phyloP scores from a whole-genome alignment of 768 basidiomycete genomes.

The Xerocomellus amylosporus region DNA sequence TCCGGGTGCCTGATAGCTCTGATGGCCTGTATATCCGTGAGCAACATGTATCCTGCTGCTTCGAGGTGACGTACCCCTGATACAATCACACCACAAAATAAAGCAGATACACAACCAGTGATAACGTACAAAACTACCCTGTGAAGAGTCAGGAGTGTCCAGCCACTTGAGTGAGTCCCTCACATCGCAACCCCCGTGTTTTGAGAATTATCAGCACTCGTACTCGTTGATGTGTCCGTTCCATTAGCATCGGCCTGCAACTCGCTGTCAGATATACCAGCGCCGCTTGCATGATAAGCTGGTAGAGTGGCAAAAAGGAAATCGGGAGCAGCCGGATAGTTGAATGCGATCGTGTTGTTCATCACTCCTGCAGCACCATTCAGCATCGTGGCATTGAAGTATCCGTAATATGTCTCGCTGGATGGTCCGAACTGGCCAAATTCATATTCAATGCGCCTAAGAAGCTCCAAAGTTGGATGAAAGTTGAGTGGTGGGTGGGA shows the following conservation, averaged over 20 bases:
- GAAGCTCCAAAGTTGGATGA: neutral
- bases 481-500: neutral
- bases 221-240: slow-evolving; percentile 11
- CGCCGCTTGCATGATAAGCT: slow-evolving; percentile 58
- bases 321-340: slow-evolving; percentile 46
- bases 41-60: neutral
- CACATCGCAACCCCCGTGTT: slow-evolving; percentile 79
- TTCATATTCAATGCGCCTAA: slow-evolving; percentile 55
- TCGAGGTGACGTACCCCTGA: slow-evolving; percentile 59
- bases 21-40: slow-evolving; percentile 52
- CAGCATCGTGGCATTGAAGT: slow-evolving; percentile 60
- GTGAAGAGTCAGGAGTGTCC: slow-evolving; percentile 7
- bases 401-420: slow-evolving; percentile 49
- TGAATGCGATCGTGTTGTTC: slow-evolving; percentile 40
- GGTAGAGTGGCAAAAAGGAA: slow-evolving; percentile 71
- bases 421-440: slow-evolving; percentile 56
- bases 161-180: slow-evolving; percentile 19
- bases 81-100: slow-evolving; percentile 83
- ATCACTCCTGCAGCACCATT: slow-evolving; percentile 50
- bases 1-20: slow-evolving; percentile 88
- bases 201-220: slow-evolving; percentile 15
- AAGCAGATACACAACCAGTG: slow-evolving; percentile 81
- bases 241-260: slow-evolving; percentile 19
- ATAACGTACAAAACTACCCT: slow-evolving; percentile 85
- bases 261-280: neutral